These are phyloP conservation scores for Termitomyces sp. DNA, from an alignment of 768 basidiomycete species.

Conservation along the genomic window DNA sequence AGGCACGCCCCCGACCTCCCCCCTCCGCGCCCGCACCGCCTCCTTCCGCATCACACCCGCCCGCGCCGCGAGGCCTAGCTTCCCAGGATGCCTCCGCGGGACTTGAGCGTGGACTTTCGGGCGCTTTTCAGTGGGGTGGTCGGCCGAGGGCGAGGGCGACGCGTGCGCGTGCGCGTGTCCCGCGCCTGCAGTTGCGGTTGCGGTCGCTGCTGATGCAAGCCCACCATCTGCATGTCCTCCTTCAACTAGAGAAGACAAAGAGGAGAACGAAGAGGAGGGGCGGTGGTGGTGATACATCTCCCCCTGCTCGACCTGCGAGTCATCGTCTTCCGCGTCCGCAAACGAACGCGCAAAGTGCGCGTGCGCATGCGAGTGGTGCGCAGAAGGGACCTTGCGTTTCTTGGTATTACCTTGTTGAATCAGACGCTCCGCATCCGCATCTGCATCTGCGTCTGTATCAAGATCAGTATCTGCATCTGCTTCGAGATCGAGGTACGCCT, in stretches of 20 bases:
- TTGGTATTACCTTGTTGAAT: conserved; percentile 82
- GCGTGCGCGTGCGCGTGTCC: too few species aligned
- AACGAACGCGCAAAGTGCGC: neutral
- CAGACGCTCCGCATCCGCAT: conserved; percentile 59
- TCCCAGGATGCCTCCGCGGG: neutral
- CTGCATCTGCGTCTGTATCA: conserved; percentile 44
- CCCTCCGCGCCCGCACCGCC: neutral
- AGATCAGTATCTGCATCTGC: conserved; percentile 42
- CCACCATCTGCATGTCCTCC: too few species aligned
- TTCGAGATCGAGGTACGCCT: neutral
- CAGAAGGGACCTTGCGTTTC: conserved; percentile 83
- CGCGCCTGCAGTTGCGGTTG: too few species aligned
- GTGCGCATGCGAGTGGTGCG: conserved; percentile 19
- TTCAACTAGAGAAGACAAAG: neutral
- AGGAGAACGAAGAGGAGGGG: too few species aligned
- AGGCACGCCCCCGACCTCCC: neutral
- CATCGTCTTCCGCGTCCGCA: too few species aligned
- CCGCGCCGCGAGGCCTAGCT: neutral
- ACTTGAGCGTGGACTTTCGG: neutral
- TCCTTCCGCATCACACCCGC: conserved; percentile 6
- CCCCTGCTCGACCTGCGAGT: neutral
- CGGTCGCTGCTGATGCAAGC: too few species aligned
- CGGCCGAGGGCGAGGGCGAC: too few species aligned
- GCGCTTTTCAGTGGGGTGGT: too few species aligned
- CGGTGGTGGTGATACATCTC: neutral